phyloP scores from a whole-genome alignment of 2,329 filamentous ascomycete genomes.

The Aspergillus pseudoviridinutans region DNA sequence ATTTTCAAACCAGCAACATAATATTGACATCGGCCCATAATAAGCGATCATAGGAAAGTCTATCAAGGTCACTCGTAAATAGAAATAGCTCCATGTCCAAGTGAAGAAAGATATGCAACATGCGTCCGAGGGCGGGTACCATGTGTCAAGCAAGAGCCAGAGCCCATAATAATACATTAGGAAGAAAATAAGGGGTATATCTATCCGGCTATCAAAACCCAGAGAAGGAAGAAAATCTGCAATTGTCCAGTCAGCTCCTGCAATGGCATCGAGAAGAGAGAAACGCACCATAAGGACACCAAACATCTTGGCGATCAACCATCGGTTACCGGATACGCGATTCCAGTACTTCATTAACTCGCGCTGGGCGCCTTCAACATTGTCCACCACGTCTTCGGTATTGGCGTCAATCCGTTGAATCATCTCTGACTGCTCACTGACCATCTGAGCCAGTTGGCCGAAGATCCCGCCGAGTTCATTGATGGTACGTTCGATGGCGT shows the following conservation, averaged over 20 bases:
- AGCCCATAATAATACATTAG: slow-evolving; percentile 31
- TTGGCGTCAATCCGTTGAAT: slow-evolving; percentile 97
- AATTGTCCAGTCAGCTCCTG: not conserved
- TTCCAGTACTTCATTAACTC: slow-evolving; percentile 97
- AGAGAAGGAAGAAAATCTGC: slow-evolving; percentile 74
- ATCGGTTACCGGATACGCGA: slow-evolving; percentile 87
- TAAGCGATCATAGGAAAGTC: slow-evolving; percentile 18
- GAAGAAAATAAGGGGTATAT: slow-evolving; percentile 11
- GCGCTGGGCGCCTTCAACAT: slow-evolving; percentile 92
- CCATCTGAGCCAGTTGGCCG: slow-evolving; percentile 92
- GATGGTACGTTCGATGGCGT: slow-evolving; percentile 94
- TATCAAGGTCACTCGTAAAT: slow-evolving; percentile 18
- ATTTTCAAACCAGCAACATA: not conserved
- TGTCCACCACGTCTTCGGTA: slow-evolving; percentile 96
- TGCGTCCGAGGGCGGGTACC: slow-evolving; percentile 12
- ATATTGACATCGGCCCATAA: not conserved
- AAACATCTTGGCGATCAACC: slow-evolving; percentile 80
- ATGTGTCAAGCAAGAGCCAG: slow-evolving; percentile 9
- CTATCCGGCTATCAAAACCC: slow-evolving; percentile 59
- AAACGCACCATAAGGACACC: slow-evolving; percentile 71
- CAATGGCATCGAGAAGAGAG: not conserved
- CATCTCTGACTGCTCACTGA: slow-evolving; percentile 95
- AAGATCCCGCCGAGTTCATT: slow-evolving; percentile 89
- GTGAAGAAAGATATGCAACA: slow-evolving; percentile 17
- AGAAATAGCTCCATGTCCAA: slow-evolving; percentile 6